Evolutionary conservation across 2,329 filamentous ascomycete species (phyloP), one percentile per base, ranked within the genome.

Genomic region (Atkinsonella hypoxylon): DNA sequence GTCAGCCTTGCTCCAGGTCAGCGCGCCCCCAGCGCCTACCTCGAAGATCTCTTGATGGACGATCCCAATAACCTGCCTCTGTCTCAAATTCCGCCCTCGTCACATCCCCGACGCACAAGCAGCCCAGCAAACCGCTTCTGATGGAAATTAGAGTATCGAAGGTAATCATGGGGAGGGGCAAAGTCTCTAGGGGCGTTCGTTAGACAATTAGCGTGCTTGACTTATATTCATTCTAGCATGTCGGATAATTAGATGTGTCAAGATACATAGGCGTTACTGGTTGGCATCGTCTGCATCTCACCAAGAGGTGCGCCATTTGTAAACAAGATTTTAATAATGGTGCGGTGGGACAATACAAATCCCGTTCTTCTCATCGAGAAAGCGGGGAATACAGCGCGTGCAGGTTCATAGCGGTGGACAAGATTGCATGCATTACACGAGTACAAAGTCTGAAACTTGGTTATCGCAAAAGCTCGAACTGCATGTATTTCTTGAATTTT

Each of bases 11-110:
- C 60, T 15, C 74, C 81, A 13, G 83, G 81, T 49, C 81, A 82
- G 51, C 76, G 90, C 51, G 85, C 89, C 15, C 91, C 91, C 0
- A 95, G 88, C 64, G 87, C 89, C 17, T 95, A 89, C 64, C 73
- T 97, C 39, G 90, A 97, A 53, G 89, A 96, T 64, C 68, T 97
- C 47, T 84, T 96, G 54, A 88, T 89, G 61, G 87, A 86, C 55
- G 83, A 89, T 61, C 72, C 75, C 6, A 70, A 70, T 38, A 65
- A 69, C 56, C 70, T 79, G 49, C 76, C 76, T 11, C 71, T 75
- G 13, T 61, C 61, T 42, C 58, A 68, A 4, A 69, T 69, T 65
- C 64, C 65, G 7, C 61, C 57, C 7, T 54, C 45, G 9, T 43
- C 49, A 3, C 57, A 53, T 12, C 51, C 52, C 4, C 47, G 56